Base-by-base conservation (phyloP, 768 basidiomycete genomes). In the Coprinellus aureogranulatus region DNA sequence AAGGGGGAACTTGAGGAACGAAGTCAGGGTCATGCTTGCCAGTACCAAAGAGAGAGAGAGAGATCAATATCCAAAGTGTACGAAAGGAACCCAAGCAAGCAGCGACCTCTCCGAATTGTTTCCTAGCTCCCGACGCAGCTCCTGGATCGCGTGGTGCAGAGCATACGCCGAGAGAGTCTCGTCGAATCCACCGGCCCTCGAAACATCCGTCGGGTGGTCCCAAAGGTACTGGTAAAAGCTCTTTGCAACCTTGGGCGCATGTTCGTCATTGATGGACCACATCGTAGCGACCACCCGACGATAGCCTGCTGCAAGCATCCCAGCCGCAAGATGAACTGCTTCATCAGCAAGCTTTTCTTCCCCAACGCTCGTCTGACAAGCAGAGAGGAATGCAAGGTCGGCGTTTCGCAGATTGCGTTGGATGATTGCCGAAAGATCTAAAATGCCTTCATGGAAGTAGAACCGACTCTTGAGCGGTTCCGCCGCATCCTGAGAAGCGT, bases 361-460 rank as follows among this genome's bases (percentile, higher is more conserved):
- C 0, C 74, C 70, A 11, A 58, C 62, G 1, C 71, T 67, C 4
- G 74, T 78, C 48, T 77, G 67, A 54, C 78, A 78, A 0, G 78
- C 76, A 0, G 77, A 76, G 1, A 79, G 63, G 60, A 75, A 72
- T 0, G 75, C 78, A 28, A 77, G 61, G 27, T 68, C 65, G 14
- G 64, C 56, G 26, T 59, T 42, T 4, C 46, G 18, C 8, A 68
- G 39, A 23, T 46, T 27, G 28, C 54, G 26, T 26, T 54, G 18
- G 12, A 65, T 57, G 3, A 65, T 60, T 3, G 34, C 25, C 1
- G 31, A 42, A 1, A 67, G 23, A 54, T 65, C 61, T 20, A 68
- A 58, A 22, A 39, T 44, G 1, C 64, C 61, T 20, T 65, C 60
- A 37, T 68, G 60, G 2, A 70, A 60, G 28, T 53, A 46, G 14